Base-by-base conservation (phyloP, 441 rosid species). In the Adansonia gregorii region DNA sequence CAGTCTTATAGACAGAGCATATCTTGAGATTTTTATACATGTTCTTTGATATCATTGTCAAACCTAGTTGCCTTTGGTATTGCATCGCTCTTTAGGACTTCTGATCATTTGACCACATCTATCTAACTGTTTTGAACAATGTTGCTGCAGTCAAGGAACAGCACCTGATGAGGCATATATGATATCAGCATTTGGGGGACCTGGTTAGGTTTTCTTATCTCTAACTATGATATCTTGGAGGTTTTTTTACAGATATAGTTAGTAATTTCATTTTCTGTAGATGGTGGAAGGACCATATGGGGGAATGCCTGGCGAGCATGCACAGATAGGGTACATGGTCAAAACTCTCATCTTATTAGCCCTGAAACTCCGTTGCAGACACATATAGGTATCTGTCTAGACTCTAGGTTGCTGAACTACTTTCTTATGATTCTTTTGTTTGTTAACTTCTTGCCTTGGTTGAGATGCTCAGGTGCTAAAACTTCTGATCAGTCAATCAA, bases 101-200 rank as follows among this genome's bases (percentile, higher is more conserved):
- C 41, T 39, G 54, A 54, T 76, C 31, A 31, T 22, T 54, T 67
- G 54, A 39, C 27, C 73, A 20, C 11, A 17, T 76, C 55, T 65
- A 39, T 61, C 51, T 84, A 59, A 70, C 78, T 72, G 55, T 79
- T 59, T 79, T 79, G 78, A 27, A 41, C 58, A 63, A 74, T 71
- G 52, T 83, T 83, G 79, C 72, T 85, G 84, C 93, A 97, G 99
- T 81, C 98, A 96, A 85, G 98, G 93, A 75, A 85, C 86, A 17
- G 90, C 85, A 67, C 99, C 99, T 2, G 99, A 97, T 82, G 99
- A 97, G 92, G 89, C 97, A 63, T 91, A 87, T 83, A 97, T 97
- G 99, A 84, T 90, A 82, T 92, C 99, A 19, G 98, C 98, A 60
- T 97, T 95, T 89, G 99, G 98, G 76, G 98, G 99, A 72, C 85